phyloP scores from a whole-genome alignment of 768 basidiomycete genomes.

The Suillus spraguei region DNA sequence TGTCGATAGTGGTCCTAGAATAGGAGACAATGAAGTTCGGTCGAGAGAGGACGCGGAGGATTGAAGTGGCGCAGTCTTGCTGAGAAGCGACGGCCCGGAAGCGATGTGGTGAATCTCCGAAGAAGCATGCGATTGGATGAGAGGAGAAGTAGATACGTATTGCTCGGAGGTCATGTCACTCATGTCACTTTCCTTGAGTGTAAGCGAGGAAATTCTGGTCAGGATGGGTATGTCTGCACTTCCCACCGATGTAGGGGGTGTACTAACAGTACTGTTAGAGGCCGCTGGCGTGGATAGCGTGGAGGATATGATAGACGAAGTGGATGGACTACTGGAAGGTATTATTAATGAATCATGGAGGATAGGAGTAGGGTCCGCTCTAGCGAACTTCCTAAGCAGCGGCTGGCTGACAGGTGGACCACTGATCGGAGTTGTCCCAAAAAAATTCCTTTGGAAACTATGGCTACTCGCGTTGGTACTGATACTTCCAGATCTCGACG shows the following conservation, averaged over 20 bases:
- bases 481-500: constrained; percentile 33
- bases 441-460: constrained; percentile 22
- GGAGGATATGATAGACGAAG: constrained; percentile 44
- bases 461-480: constrained; percentile 30
- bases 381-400: constrained; percentile 14
- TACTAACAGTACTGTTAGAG: constrained; percentile 49
- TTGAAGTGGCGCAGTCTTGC: constrained; percentile 58
- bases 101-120: constrained; percentile 28
- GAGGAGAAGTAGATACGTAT: constrained; percentile 22
- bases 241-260: constrained; percentile 55
- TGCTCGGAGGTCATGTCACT: constrained; percentile 7
- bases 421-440: constrained; percentile 15
- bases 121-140: constrained; percentile 27
- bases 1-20: constrained; percentile 26
- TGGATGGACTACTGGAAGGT: constrained; percentile 40
- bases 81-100: constrained; percentile 55
- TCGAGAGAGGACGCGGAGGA: constrained; percentile 17
- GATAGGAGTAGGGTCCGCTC: constrained; percentile 9
- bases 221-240: constrained; percentile 42
- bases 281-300: constrained; percentile 46
- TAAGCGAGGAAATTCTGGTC: constrained; percentile 30
- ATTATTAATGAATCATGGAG: constrained; percentile 17
- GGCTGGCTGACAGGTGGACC: constrained; percentile 29
- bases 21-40: constrained; percentile 23
- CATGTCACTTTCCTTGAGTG: constrained; percentile 12